These are phyloP conservation scores for Brassica napus DNA, from an alignment of 345 rosid genomes.

Conservation along the genomic window DNA sequence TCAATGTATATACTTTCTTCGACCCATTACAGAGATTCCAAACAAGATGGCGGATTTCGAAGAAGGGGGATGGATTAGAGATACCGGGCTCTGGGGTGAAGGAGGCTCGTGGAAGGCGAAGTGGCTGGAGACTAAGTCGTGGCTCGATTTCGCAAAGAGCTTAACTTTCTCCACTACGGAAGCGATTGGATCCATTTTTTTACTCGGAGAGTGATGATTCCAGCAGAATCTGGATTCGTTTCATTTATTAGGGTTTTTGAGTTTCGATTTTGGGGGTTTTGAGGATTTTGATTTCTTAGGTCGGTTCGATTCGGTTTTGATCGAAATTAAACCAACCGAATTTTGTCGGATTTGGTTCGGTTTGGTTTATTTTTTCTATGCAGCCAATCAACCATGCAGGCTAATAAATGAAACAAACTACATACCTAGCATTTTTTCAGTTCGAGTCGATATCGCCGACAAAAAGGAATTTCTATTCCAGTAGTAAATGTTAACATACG, in stretches of 20 bases:
- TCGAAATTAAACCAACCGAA: background rate
- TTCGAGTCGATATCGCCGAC: background rate
- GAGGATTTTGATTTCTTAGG: background rate
- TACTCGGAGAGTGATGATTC: background rate
- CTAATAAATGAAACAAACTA: background rate
- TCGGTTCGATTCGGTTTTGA: constrained; percentile 25
- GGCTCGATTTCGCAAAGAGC: constrained; percentile 50
- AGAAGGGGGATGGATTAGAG: background rate
- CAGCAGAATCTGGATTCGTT: background rate
- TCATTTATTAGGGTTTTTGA: constrained; percentile 18
- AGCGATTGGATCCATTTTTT: constrained; percentile 60
- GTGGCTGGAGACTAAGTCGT: constrained; percentile 46
- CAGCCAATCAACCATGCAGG: too few relatives aligned
- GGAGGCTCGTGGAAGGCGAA: constrained; percentile 43
- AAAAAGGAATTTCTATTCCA: background rate
- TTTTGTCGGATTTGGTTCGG: background rate
- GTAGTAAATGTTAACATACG: background rate
- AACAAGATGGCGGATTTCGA: background rate
- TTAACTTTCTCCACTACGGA: constrained; percentile 52
- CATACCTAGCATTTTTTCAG: background rate
- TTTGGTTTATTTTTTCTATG: background rate
- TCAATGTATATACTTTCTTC: background rate
- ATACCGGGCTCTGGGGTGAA: constrained; percentile 68
- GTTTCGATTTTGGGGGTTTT: constrained; percentile 1
- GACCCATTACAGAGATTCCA: background rate